Percentiles rank a stretch among this genome's conserved stretches.
Conservation (phyloP, 441 rosid genomes). For the Croton laevigatus region DNA sequence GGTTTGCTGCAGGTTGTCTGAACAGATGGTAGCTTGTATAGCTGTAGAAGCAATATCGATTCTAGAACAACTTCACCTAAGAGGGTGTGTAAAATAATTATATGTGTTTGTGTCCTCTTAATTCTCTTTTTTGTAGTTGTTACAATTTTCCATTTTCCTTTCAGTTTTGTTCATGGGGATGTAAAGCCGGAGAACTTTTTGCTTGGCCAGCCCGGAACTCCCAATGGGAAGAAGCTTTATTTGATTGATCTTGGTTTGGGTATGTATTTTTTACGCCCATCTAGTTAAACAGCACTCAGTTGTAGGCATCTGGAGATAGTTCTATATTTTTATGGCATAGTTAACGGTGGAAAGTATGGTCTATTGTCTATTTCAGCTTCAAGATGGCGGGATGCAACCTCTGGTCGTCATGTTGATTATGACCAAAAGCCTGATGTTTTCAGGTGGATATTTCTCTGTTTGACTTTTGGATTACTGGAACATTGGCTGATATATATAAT, state of each 20-base stretch:
- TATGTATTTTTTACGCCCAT: slow-evolving; percentile 21
- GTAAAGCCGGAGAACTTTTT: slow-evolving; percentile 76
- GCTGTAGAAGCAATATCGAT: slow-evolving; percentile 81
- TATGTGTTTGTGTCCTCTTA: background rate
- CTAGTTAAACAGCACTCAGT: background rate
- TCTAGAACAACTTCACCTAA: slow-evolving; percentile 64
- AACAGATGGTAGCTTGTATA: slow-evolving; percentile 80
- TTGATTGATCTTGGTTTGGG: slow-evolving; percentile 70
- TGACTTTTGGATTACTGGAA: slow-evolving; percentile 5
- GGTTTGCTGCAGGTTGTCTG: slow-evolving; percentile 47
- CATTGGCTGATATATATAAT: slow-evolving; percentile 1
- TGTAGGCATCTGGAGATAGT: slow-evolving; percentile 9
- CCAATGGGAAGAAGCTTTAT: slow-evolving; percentile 58
- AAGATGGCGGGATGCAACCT: slow-evolving; percentile 49
- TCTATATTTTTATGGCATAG: slow-evolving; percentile 5
- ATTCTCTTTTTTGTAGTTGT: background rate
- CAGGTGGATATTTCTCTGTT: slow-evolving; percentile 30
- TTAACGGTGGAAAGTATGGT: slow-evolving; percentile 12
- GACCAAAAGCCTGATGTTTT: slow-evolving; percentile 67
- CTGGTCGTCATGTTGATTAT: slow-evolving; percentile 57
- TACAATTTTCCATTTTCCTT: slow-evolving; percentile 3
- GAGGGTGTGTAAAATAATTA: slow-evolving; percentile 39
- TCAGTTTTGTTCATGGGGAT: slow-evolving; percentile 71
- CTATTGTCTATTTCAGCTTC: slow-evolving; percentile 40
- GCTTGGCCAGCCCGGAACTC: slow-evolving; percentile 62